Percentiles rank a stretch among this genome's conserved stretches.
Evolutionary conservation across 176 grass and related monocot species (phyloP).

Genomic region (Otatea glauca): DNA sequence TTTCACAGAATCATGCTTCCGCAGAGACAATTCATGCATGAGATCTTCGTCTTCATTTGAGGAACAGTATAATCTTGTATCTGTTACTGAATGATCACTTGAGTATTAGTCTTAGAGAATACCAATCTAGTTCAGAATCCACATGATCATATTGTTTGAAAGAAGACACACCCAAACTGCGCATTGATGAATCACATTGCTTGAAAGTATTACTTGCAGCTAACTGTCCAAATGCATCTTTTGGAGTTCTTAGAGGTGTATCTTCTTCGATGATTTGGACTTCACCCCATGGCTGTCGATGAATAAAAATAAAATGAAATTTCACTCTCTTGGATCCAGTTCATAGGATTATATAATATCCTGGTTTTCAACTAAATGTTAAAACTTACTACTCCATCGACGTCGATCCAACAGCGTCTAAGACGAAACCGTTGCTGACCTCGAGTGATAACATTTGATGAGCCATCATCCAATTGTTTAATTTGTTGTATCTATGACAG

Average conservation of each 20-base stretch:
- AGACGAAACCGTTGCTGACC: constrained; percentile 86
- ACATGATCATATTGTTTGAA: constrained; percentile 51
- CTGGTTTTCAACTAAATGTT: neutral
- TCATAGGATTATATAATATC: constrained; percentile 11
- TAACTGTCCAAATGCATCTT: constrained; percentile 80
- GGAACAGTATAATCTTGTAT: constrained; percentile 52
- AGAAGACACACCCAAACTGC: constrained; percentile 40
- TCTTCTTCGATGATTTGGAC: constrained; percentile 92
- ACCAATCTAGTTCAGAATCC: constrained; percentile 55
- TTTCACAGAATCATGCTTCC: constrained; percentile 44
- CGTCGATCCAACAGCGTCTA: constrained; percentile 70
- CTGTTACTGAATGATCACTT: constrained; percentile 63
- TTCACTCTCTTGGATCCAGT: constrained; percentile 11
- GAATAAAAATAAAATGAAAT: constrained; percentile 33
- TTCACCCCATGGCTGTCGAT: constrained; percentile 83
- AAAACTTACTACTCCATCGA: constrained; percentile 74
- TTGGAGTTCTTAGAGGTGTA: constrained; percentile 78
- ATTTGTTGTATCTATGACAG: constrained; percentile 70
- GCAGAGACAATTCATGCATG: constrained; percentile 40
- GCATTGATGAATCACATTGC: constrained; percentile 45
- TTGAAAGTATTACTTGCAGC: constrained; percentile 61
- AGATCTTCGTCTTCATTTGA: constrained; percentile 64
- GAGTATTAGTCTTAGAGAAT: constrained; percentile 57
- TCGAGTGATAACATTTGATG: constrained; percentile 65
- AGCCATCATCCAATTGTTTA: constrained; percentile 65